A percentile compares a stretch with the other conserved stretches of the same genome.
These are phyloP conservation scores for Ascochyta pisi DNA, from an alignment of 2,329 filamentous ascomycete genomes.

Conservation along the genomic window DNA sequence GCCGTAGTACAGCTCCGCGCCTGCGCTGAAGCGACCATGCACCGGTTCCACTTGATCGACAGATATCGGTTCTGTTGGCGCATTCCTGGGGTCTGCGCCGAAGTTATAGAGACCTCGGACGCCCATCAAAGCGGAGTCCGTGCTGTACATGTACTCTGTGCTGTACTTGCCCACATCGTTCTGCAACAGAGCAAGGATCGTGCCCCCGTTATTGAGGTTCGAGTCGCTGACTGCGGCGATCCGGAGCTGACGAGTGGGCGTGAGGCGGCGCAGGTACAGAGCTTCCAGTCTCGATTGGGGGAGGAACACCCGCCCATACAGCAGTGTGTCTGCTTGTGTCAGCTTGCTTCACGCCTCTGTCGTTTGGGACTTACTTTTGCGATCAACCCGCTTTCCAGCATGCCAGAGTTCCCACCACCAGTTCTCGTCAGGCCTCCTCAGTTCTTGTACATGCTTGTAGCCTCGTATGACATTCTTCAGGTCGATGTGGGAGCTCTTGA, in stretches of 20 bases:
- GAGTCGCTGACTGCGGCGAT: conserved; percentile 79
- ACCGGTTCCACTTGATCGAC: conserved; percentile 59
- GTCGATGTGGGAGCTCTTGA: conserved; percentile 75
- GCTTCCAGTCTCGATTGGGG: conserved; percentile 87
- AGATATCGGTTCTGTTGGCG: conserved; percentile 31
- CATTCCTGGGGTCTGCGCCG: conserved; percentile 69
- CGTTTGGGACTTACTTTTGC: conserved; percentile 49
- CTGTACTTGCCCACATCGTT: conserved; percentile 89
- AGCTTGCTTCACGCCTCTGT: conserved; percentile 18
- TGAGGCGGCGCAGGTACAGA: conserved; percentile 79
- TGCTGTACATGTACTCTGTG: conserved; percentile 88
- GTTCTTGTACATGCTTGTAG: conserved; percentile 78
- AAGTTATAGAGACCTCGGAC: conserved; percentile 94
- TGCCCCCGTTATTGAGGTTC: conserved; percentile 75
- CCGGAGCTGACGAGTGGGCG: conserved; percentile 78
- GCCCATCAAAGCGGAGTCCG: conserved; percentile 88
- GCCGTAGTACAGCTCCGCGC: conserved; percentile 94
- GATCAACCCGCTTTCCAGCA: conserved; percentile 56
- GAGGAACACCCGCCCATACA: conserved; percentile 81
- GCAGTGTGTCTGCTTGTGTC: conserved; percentile 60
- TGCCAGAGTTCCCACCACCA: conserved; percentile 64
- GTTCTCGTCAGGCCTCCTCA: conserved; percentile 60
- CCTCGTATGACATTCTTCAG: conserved; percentile 80
- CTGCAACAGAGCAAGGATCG: conserved; percentile 74
- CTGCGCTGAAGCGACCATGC: conserved; percentile 85